phyloP scores from a whole-genome alignment of 192 early-diverging fungal genomes.

The Coemansia sp. region DNA sequence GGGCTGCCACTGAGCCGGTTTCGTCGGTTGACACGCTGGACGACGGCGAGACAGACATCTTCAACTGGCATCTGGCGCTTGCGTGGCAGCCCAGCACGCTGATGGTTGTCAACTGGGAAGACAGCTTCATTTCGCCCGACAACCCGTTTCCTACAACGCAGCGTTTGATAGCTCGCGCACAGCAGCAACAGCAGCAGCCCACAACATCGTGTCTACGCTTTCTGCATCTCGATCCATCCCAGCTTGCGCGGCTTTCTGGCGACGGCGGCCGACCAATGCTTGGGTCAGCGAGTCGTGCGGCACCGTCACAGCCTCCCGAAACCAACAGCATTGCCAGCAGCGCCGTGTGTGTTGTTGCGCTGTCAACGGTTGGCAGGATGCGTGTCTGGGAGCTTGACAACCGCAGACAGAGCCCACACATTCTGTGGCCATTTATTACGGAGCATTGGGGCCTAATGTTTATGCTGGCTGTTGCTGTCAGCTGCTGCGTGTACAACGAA shows the following conservation, averaged over 20 bases:
- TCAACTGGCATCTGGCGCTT: slow-evolving; percentile 51
- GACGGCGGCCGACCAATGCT: neutral
- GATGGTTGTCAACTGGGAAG: slow-evolving; percentile 42
- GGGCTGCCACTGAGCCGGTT: slow-evolving; percentile 37
- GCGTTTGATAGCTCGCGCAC: slow-evolving; percentile 33
- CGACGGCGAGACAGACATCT: slow-evolving; percentile 45
- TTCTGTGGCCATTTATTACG: slow-evolving; percentile 54
- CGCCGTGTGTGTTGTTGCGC: slow-evolving; percentile 28
- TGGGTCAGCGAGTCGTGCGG: neutral
- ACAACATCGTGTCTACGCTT: slow-evolving; percentile 48
- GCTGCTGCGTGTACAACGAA: slow-evolving; percentile 55
- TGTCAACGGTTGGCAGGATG: slow-evolving; percentile 33
- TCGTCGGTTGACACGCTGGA: slow-evolving; percentile 46
- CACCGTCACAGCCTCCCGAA: neutral
- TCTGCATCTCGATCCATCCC: slow-evolving; percentile 36
- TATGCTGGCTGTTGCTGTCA: slow-evolving; percentile 43
- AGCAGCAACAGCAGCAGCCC: slow-evolving; percentile 28
- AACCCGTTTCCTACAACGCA: slow-evolving; percentile 40
- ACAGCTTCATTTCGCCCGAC: slow-evolving; percentile 42
- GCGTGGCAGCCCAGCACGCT: slow-evolving; percentile 51
- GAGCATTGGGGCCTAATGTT: slow-evolving; percentile 56
- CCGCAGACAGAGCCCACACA: slow-evolving; percentile 43
- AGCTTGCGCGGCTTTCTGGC: slow-evolving; percentile 17
- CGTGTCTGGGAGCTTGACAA: slow-evolving; percentile 53
- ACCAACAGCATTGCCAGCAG: slow-evolving; percentile 4